Conservation (phyloP, 139 green algal genomes). For the Coccomyxa sp. region DNA sequence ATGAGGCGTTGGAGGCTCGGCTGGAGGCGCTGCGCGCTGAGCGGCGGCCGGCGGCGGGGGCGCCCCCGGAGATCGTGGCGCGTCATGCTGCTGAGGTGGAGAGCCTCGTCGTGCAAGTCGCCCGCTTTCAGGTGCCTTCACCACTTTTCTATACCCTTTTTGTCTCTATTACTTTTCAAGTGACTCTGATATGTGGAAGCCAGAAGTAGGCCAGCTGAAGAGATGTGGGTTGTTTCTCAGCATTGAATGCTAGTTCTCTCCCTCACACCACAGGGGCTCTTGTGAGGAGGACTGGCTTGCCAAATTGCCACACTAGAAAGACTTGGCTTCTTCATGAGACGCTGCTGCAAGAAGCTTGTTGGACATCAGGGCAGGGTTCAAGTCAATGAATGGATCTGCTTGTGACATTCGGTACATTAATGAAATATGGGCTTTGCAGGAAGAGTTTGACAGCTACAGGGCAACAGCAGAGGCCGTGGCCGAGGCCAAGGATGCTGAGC, state of each 20-base stretch:
- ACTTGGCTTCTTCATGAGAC: no score
- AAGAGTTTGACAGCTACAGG: conserved; percentile 1
- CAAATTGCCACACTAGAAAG: no score
- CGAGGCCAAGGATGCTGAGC: conserved; percentile 24
- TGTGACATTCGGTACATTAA: no score
- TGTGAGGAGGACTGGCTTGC: no score
- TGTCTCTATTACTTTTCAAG: neutral
- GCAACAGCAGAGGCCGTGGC: conserved; percentile 3
- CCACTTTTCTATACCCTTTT: neutral
- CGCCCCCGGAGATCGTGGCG: neutral
- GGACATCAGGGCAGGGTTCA: no score
- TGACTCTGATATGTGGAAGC: no score
- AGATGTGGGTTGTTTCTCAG: no score
- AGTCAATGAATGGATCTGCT: no score
- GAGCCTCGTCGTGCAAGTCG: conserved; percentile 11
- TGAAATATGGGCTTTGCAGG: neutral
- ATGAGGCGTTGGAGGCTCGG: conserved; percentile 33
- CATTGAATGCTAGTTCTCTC: no score
- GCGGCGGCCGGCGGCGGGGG: conserved; percentile 6
- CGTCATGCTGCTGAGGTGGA: neutral
- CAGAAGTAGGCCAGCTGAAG: no score
- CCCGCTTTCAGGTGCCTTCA: neutral
- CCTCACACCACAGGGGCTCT: no score
- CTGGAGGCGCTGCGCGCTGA: conserved; percentile 8
- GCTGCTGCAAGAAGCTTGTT: no score